Base-by-base conservation (phyloP, 2,329 filamentous ascomycete genomes). In the Coccinonectria pachysandricola region DNA sequence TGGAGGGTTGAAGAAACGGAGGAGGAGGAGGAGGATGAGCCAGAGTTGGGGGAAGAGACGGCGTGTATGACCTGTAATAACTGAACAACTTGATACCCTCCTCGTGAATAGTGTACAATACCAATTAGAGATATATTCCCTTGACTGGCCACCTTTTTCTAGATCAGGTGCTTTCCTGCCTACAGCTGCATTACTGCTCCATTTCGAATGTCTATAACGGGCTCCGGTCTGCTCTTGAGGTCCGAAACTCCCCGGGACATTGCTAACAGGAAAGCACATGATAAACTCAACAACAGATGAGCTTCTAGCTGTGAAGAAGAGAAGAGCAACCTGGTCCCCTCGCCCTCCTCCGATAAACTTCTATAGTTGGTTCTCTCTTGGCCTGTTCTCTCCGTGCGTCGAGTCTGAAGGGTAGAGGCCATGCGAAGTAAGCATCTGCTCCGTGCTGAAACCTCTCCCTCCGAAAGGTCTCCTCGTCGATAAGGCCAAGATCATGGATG, bases 401-500 rank as follows among this genome's bases (percentile, higher is more conserved):
- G 28, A 45, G n/a, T 36, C 40, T 5, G 34, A 28, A 12, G 30
- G 38, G 12, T 41, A 20, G 4, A 39, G 27, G 8, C 30, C n/a
- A n/a, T n/a, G n/a, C n/a, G n/a, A n/a, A n/a, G n/a, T 30, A 3
- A 19, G 26, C 10, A 31, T 27, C 15, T 45, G 37, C 7, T 3
- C 36, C 45, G 12, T 15, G 19, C 20, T 36, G 31, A 20, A 46
- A 57, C 13, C n/a, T n/a, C n/a, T n/a, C n/a, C n/a, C n/a, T n/a
- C n/a, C n/a, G n/a, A n/a, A n/a, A n/a, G n/a, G 27, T 30, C 0
- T 39, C 30, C 1, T 41, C 21, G 4, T 28, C 22, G 12, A 68
- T 49, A 12, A 58, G 19, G 0, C 36, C 23, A 2, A 45, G 23
- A 0, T 36, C n/a, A n/a, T 37, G 16, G 26, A 65, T 20, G 37